A percentile compares a stretch with the other conserved stretches of the same genome.
These are phyloP conservation scores for Emmonsiellopsis sp. DNA, from an alignment of 2,329 filamentous ascomycete species.

Conservation along the genomic window DNA sequence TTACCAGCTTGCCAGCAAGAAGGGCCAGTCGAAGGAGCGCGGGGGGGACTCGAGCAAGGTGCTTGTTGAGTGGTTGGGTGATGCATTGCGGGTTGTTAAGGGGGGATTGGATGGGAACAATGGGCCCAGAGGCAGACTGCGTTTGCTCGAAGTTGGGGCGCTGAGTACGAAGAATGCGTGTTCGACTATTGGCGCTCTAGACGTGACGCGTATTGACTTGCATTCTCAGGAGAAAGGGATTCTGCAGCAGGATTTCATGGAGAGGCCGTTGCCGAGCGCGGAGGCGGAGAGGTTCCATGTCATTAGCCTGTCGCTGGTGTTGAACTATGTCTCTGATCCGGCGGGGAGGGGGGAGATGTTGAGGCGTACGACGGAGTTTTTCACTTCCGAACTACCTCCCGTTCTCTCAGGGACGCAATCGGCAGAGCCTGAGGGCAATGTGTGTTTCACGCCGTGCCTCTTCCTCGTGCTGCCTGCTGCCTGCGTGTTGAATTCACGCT, in stretches of 20 bases:
- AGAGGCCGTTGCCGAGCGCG: slow-evolving; percentile 58
- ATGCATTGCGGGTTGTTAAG: slow-evolving; percentile 17
- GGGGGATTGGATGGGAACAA: background rate
- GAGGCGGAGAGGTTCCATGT: slow-evolving; percentile 67
- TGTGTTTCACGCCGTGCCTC: slow-evolving; percentile 41
- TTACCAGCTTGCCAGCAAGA: slow-evolving; percentile 55
- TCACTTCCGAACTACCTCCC: slow-evolving; percentile 32
- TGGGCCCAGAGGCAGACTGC: slow-evolving; percentile 28
- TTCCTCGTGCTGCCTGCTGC: slow-evolving; percentile 86
- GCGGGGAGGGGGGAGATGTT: slow-evolving; percentile 75
- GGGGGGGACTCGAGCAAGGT: slow-evolving; percentile 56
- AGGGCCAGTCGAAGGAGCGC: slow-evolving; percentile 50
- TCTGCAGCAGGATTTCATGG: slow-evolving; percentile 86
- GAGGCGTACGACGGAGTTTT: slow-evolving; percentile 60
- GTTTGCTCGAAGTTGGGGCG: slow-evolving; percentile 81
- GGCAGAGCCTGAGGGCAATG: slow-evolving; percentile 10
- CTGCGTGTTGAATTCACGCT: slow-evolving; percentile 83
- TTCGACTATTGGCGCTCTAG: slow-evolving; percentile 60
- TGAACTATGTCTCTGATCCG: slow-evolving; percentile 86
- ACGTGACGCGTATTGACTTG: slow-evolving; percentile 77
- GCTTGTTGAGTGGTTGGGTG: slow-evolving; percentile 49
- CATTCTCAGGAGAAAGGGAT: slow-evolving; percentile 75
- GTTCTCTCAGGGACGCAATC: slow-evolving; percentile 8
- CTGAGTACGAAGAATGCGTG: slow-evolving; percentile 78
- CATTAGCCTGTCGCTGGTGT: slow-evolving; percentile 80